These are phyloP conservation scores for Paecilomyces fulvus DNA, from an alignment of 2,329 filamentous ascomycete species.

Conservation along the genomic window DNA sequence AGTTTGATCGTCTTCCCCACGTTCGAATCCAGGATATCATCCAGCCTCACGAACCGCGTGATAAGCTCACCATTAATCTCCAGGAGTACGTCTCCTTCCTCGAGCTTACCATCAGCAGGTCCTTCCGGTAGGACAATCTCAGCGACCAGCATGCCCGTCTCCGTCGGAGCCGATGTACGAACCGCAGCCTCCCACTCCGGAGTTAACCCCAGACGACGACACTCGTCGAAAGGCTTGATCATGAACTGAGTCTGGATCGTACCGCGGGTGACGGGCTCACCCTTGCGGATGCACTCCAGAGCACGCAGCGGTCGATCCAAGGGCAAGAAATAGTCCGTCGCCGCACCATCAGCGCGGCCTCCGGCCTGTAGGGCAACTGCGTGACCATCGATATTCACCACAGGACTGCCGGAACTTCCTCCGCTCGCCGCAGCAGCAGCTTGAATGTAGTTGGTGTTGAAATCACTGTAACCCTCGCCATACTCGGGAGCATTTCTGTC, in stretches of 20 bases:
- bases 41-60: conserved; percentile 84
- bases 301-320: conserved; percentile 84
- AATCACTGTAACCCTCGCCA: conserved; percentile 95
- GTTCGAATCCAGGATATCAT: conserved; percentile 82
- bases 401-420: conserved; percentile 95
- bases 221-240: conserved; percentile 95
- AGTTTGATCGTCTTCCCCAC: conserved; percentile 72
- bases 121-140: conserved; percentile 91
- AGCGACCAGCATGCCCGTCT: conserved; percentile 93
- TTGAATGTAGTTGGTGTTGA: conserved; percentile 95
- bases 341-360: conserved; percentile 85
- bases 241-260: conserved; percentile 99
- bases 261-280: conserved; percentile 69
- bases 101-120: conserved; percentile 75
- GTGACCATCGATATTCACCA: conserved; percentile 88
- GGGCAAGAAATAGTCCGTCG: conserved; percentile 95
- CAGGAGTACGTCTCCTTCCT: conserved; percentile 88
- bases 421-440: conserved; percentile 94
- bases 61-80: conserved; percentile 90
- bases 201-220: conserved; percentile 75
- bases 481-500: conserved; percentile 97
- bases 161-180: conserved; percentile 74
- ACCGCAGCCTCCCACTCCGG: conserved; percentile 80
- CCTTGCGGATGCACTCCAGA: conserved; percentile 72
- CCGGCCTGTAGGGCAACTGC: conserved; percentile 91